Evolutionary conservation across 2,329 filamentous ascomycete species (phyloP), one percentile per base, ranked within the genome.

Genomic region (Alternaria incomplexa): DNA sequence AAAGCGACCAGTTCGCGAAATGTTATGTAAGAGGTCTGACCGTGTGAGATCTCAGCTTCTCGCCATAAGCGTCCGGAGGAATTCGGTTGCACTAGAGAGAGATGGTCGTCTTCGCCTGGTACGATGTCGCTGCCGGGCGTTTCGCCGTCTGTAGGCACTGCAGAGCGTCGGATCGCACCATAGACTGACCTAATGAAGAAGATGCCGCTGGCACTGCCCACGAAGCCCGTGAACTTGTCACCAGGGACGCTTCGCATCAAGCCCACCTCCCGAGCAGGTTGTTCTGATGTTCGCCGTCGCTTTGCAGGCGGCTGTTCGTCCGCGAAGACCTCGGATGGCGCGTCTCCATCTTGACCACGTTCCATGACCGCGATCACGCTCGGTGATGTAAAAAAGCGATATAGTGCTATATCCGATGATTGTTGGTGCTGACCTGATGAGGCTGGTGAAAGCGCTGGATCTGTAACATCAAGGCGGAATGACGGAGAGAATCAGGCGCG

Each of bases 141-240:
- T 26, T 70, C 66, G 13, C 61, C 61, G 5, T 74, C 75, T 40
- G 55, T 15, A 26, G 54, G 46, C 8, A 54, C 10, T 7, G 47
- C 43, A 56, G 74, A 70, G 36, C 75, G 66, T 55, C 76, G 74
- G 28, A 88, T 80, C 1, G 85, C 81, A 30, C 83, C 76, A 45
- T 87, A 86, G 2, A 88, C 86, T 20, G 84, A 83, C 6, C 85
- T 82, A 32, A 88, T 85, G 67, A 88, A 88, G 68, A 87, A 83
- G n/a, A 88, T 87, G 1, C 86, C 86, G 62, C 86, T 87, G 15
- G 84, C 84, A 54, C 85, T 87, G 5, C 86, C 86, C 5, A 88
- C 82, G 58, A 88, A 88, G 0, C 83, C 85, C 13, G 85, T 83
- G 4, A 82, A 82, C 22, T 81, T 83, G 28, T 82, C 79, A 26